Evolutionary conservation across 1,284 basidiomycete genomes (phyloP).

Genomic region (Gymnopus androsaceus): DNA sequence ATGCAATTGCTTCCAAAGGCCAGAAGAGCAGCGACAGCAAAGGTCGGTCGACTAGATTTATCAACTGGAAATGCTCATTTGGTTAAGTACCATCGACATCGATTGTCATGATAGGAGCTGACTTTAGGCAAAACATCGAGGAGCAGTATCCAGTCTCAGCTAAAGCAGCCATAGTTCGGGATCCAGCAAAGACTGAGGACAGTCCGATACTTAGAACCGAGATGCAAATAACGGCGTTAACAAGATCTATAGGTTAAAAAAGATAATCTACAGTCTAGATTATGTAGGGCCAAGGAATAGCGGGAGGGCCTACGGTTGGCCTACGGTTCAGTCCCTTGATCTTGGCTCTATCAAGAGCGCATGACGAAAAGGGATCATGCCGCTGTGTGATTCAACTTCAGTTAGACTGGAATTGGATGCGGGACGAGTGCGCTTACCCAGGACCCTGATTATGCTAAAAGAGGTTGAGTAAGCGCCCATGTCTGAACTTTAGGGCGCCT

Average conservation of each 20-base stretch:
- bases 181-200: constrained; percentile 67
- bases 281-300: not conserved
- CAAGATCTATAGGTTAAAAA: constrained; percentile 47
- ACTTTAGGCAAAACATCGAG: constrained; percentile 53
- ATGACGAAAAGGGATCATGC: constrained; percentile 67
- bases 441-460: constrained; percentile 17
- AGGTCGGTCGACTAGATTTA: constrained; percentile 45
- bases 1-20: constrained; percentile 41
- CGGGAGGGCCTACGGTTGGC: no score
- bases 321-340: constrained; percentile 62
- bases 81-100: no score
- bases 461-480: no score
- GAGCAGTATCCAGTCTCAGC: constrained; percentile 70
- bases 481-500: no score
- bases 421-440: constrained; percentile 28
- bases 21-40: constrained; percentile 37
- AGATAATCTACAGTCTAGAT: not conserved
- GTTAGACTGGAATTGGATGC: not conserved
- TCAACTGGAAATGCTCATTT: no score
- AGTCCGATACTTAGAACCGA: constrained; percentile 73
- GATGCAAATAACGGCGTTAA: constrained; percentile 72
- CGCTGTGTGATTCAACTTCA: constrained; percentile 40
- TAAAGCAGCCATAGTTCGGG: constrained; percentile 67
- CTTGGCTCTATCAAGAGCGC: constrained; percentile 59
- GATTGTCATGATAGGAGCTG: no score